These are phyloP conservation scores for Datisca glomerata DNA, from an alignment of 306 rosid genomes.

Conservation along the genomic window DNA sequence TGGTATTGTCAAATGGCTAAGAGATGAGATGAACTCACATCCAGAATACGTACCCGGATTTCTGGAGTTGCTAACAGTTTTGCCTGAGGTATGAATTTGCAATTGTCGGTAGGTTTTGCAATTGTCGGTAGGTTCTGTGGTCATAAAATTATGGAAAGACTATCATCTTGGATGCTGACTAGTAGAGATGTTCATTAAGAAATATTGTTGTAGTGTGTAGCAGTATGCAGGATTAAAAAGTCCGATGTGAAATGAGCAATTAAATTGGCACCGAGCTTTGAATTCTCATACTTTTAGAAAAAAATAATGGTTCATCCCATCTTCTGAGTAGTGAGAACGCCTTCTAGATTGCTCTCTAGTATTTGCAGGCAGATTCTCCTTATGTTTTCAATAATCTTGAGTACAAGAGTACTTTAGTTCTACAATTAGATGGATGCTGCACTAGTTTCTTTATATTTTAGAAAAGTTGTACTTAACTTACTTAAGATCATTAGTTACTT, in stretches of 20 bases:
- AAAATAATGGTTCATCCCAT: too few species aligned
- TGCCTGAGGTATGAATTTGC: slow-evolving; percentile 69
- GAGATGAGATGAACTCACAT: slow-evolving; percentile 91
- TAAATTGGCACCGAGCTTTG: too few species aligned
- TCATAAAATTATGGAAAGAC: not conserved
- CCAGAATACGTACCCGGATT: slow-evolving; percentile 96
- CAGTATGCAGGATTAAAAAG: too few species aligned
- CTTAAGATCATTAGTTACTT: not conserved
- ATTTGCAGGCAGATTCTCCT: too few species aligned
- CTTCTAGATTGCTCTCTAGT: too few species aligned
- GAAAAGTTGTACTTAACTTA: not conserved
- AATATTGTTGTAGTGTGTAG: too few species aligned
- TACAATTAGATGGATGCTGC: not conserved
- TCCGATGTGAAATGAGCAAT: too few species aligned
- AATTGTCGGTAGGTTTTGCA: slow-evolving; percentile 1
- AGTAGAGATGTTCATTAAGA: too few species aligned
- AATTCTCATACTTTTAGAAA: too few species aligned
- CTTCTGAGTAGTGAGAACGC: too few species aligned
- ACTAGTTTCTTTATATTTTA: not conserved
- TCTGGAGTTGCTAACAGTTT: slow-evolving; percentile 94
- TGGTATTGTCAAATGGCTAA: slow-evolving; percentile 95
- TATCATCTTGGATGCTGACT: not conserved
- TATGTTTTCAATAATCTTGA: not conserved
- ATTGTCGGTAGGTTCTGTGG: not conserved
- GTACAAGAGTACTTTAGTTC: not conserved